Evolutionary conservation across 192 early-diverging fungal genomes (phyloP), one percentile per base, ranked within the genome.

Genomic region (Coemansia sp.): DNA sequence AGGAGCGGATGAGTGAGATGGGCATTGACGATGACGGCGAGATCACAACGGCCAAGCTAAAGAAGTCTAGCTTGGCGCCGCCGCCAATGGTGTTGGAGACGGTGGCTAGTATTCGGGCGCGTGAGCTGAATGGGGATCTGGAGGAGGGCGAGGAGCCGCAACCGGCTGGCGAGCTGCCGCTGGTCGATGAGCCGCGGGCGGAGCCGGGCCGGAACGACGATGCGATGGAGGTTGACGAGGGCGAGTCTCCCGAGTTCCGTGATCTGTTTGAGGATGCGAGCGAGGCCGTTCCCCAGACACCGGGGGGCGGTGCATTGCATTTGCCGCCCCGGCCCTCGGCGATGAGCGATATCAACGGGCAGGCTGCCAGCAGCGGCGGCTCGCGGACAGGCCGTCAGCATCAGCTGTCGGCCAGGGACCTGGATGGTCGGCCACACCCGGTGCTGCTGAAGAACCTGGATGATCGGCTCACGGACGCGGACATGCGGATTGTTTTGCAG

Each of bases 401-500:
- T 3, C 25, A 17, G 35, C 14, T 17, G n/a, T 9, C 35, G n/a
- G 35, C 13, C 5, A 33, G 32, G 14, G 32, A 33, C 32, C 14
- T 13, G 2, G 14, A 37, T 6, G 12, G 8, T 16, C 44, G 47
- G 14, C 56, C 63, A 22, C 63, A 65, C 16, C 54, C 63, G 2
- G 54, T 40, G 6, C 30, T 56, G 20, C 51, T 56, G 11, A 47
- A 54, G 16, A 43, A 31, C 34, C 43, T 44, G 25, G 16, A 43
- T 13, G 55, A 51, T 16, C 40, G 12, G 4, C 55, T 49, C n/a
- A 8, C 39, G 2, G 39, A 51, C 40, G 31, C 40, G 17, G 70
- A 74, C 31, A 74, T 74, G 70, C 63, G 70, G 2, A 26, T 74
- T 7, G 70, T 61, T 7, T 32, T 74, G 30, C 70, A 74, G 37